Base-by-base conservation (phyloP, 1,284 basidiomycete genomes). In the Polyporus tsugae region DNA sequence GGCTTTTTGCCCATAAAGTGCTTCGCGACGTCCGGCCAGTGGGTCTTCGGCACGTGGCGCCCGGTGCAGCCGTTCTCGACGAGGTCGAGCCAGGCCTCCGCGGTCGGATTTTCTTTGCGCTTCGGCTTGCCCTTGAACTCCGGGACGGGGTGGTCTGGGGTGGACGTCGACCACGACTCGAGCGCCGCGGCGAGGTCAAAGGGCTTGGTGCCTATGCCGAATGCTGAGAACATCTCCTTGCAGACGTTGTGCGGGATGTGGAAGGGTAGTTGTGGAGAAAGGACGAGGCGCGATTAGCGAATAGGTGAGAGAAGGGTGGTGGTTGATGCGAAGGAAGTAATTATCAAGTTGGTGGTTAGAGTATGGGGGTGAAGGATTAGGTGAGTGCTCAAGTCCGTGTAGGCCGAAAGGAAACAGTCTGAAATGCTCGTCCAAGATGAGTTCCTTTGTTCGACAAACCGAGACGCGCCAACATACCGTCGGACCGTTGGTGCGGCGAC, bases 11-110 rank as follows among this genome's bases (percentile, higher is more conserved):
- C 88, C 86, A 92, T 87, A 76, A 85, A 91, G 73, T 88, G 86
- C 74, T 90, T 88, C n/a, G 86, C 91, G 63, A 90, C 89, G 70
- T 89, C 90, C 78, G 90, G 86, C 91, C 91, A 92, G 76, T 84
- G 91, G 70, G 89, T 86, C 76, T 89, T 85, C 57, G 91, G 91
- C 17, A 92, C 84, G 53, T 86, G 85, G 70, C 87, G 85, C 69
- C 88, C 83, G 55, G 82, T 75, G 72, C 90, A 92, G 25, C 88
- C 90, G 25, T 82, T 80, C 78, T 85, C 90, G 76, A 92, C 88
- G 66, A 84, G 78, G 60, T 86, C 82, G 64, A 92, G 82, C 90
- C 91, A 92, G 61, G 86, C 84, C 67, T 89, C 87, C 42, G 91
- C 84, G 0, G 86, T 79, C 36, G 80, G 80, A 75, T 92, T 91